Evolutionary conservation across 257 asterid species (phyloP), one percentile per base, ranked within the genome.

Genomic region (Linaria vulgaris): DNA sequence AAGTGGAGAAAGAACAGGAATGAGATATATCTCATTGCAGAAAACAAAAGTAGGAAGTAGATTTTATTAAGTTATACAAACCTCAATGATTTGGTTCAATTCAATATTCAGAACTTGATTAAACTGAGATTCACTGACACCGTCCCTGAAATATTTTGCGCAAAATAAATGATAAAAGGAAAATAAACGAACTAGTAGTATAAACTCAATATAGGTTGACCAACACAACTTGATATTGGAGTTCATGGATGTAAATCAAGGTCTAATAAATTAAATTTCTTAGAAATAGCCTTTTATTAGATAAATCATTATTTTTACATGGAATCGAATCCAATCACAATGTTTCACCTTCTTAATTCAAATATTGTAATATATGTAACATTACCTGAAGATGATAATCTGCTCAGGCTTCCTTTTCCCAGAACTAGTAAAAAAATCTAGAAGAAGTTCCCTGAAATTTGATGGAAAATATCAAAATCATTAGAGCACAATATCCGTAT

Each of bases 91-190:
- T 67, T 88, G 95, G 69, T 73, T 83, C 15, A 87, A 84, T 53
- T 87, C 97, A 39, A 80, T 79, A 72, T 88, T 83, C 73, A 90
- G 81, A 24, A 90, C 96, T 76, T 90, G 97, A 43, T 73, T 80
- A 65, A 90, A 90, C 74, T 90, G 97, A 6, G 95, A 83, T 24
- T 90, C 97, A 50, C 97, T 85, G 31, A 91, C 95, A 25, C 96
- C 96, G 53, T 88, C 96, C 69, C 95, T 91, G 89, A 43, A 34
- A 76, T 25, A n/a, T 25, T 66, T 45, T 12, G n/a, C 55, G 62
- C 41, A 38, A 12, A 44, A 5, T 44, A 15, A 12, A 44, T 12
- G 17, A 43, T 7, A n/a, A 49, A 4, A 25, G 15, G 53, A 53
- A 34, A 7, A 27, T 27, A 27, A 1, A 4, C 9, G 41, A 34